A percentile compares a stretch with the other conserved stretches of the same genome.
phyloP scores from a whole-genome alignment of 1,284 basidiomycete genomes.

The Tylopilus orsonianus region DNA sequence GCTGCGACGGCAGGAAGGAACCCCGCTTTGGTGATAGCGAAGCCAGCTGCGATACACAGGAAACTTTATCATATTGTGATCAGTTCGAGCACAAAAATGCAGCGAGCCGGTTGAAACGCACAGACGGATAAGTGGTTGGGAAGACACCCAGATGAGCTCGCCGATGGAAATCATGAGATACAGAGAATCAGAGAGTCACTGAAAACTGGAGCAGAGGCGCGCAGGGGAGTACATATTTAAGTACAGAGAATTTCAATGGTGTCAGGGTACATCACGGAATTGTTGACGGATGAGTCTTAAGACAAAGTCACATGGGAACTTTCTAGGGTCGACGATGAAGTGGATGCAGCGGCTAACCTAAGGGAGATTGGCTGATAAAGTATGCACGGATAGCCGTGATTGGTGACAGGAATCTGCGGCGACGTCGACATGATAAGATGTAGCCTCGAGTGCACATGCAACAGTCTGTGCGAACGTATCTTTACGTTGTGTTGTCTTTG shows the following conservation, averaged over 20 bases:
- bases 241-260: not conserved
- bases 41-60: constrained; percentile 54
- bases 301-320: constrained; percentile 2
- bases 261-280: constrained; percentile 6
- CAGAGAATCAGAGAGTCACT: not conserved
- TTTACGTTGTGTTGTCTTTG: not conserved
- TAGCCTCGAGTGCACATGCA: not conserved
- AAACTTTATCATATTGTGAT: constrained; percentile 38
- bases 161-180: constrained; percentile 34
- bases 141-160: constrained; percentile 55
- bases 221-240: not conserved
- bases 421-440: not conserved
- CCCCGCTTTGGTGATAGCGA: constrained; percentile 58
- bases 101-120: constrained; percentile 30
- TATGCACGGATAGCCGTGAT: not conserved
- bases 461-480: not conserved
- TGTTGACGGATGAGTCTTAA: not conserved
- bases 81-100: not conserved
- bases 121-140: constrained; percentile 60
- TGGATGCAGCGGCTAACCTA: not conserved
- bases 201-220: too few relatives aligned
- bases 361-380: not conserved
- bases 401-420: not conserved
- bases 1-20: constrained; percentile 61
- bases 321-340: not conserved